A percentile compares a stretch with the other conserved stretches of the same genome.
Evolutionary conservation across 139 green algal genomes (phyloP).

Genomic region (Trebouxia sp.): DNA sequence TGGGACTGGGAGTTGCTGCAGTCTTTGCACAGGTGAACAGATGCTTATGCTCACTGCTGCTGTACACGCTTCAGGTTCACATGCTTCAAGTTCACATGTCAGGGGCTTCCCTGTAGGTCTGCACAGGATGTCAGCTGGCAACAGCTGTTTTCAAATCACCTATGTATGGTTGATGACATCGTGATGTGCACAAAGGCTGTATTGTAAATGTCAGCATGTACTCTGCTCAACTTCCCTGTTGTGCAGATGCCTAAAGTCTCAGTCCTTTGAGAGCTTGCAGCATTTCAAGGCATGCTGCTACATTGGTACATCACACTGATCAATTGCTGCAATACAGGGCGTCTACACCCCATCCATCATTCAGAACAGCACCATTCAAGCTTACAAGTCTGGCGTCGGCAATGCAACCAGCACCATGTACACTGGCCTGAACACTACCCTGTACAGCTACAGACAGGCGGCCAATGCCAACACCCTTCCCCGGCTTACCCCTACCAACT

Average conservation of each 20-base stretch:
- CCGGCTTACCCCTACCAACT: not conserved
- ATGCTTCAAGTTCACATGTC: too few species aligned
- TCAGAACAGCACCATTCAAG: not conserved
- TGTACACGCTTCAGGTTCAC: too few species aligned
- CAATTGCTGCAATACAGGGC: not conserved
- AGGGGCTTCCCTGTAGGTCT: too few species aligned
- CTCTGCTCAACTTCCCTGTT: too few species aligned
- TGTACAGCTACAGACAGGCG: conserved; percentile 14
- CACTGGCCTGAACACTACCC: conserved; percentile 22
- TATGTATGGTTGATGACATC: too few species aligned
- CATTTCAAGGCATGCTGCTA: not conserved
- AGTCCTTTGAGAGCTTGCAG: too few species aligned
- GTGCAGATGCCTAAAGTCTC: too few species aligned
- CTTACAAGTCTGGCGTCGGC: not conserved
- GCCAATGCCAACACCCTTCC: not conserved
- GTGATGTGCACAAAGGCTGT: not conserved
- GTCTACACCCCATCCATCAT: conserved; percentile 28
- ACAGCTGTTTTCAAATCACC: too few species aligned
- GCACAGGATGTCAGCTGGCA: too few species aligned
- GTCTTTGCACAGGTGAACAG: conserved; percentile 48
- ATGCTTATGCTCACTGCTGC: too few species aligned
- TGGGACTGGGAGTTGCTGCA: conserved; percentile 38
- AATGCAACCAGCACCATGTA: conserved; percentile 28
- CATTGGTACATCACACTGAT: not conserved
- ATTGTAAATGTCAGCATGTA: not conserved